phyloP scores from a whole-genome alignment of 1,284 basidiomycete genomes.

The Paramarasmius palmivorus region DNA sequence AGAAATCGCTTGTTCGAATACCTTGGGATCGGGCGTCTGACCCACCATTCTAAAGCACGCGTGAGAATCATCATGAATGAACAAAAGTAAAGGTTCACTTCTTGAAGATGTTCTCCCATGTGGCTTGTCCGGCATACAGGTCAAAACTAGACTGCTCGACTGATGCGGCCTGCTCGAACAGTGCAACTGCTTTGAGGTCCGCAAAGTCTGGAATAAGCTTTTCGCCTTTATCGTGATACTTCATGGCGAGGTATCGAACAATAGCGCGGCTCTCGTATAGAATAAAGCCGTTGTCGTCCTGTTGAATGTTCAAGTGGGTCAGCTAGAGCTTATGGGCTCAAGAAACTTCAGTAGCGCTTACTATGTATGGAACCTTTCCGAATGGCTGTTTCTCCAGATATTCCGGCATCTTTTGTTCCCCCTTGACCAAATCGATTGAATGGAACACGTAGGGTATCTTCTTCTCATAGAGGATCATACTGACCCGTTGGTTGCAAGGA shows the following conservation, averaged over 20 bases:
- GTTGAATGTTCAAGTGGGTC: not conserved
- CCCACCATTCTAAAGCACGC: not conserved
- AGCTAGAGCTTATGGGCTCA: not conserved
- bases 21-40: constrained; percentile 24
- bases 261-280: constrained; percentile 56
- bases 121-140: not conserved
- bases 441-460: constrained; percentile 41
- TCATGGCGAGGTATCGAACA: constrained; percentile 39
- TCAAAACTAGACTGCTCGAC: constrained; percentile 10
- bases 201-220: constrained; percentile 10
- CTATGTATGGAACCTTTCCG: constrained; percentile 61
- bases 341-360: constrained; percentile 27
- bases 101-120: constrained; percentile 8
- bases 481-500: constrained; percentile 44
- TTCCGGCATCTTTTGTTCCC: constrained; percentile 39
- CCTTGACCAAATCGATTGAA: constrained; percentile 34
- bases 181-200: constrained; percentile 3
- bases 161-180: constrained; percentile 10
- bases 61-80: not conserved
- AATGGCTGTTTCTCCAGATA: constrained; percentile 56
- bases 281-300: constrained; percentile 39
- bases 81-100: constrained; percentile 3
- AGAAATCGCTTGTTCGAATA: constrained; percentile 22
- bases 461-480: constrained; percentile 42
- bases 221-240: constrained; percentile 35